Evolutionary conservation across 1,284 basidiomycete genomes (phyloP), one percentile per base, ranked within the genome.

Genomic region (Pseudozyma sp.): DNA sequence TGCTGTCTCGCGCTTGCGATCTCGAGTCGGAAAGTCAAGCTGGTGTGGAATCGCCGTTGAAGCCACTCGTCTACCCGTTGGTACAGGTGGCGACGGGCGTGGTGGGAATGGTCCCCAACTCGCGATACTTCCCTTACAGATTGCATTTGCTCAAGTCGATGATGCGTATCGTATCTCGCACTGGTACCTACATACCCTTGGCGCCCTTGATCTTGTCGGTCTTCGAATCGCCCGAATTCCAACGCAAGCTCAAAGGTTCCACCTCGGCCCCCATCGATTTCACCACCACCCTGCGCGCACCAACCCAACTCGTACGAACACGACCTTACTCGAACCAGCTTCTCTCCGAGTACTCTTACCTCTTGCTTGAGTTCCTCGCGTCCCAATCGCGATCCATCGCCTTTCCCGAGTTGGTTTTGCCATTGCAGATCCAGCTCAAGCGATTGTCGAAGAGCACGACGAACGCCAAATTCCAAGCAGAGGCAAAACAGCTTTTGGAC

Each of bases 41-140:
- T 35, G 72, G 72, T 19, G 58, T 64, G 21, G 91, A 92, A 80
- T 94, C 91, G 83, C 92, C 93, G 64, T 88, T 99, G 67, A 90
- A 91, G 83, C 90, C 94, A 16, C 88, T 99, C 68, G 91, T 99
- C 64, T 99, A 97, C 86, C 97, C 97, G 9, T 89, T 99, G 8
- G 93, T 96, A 7, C 97, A 99, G 86, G 93, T 99, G 51, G 90
- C 93, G 47, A 88, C 97, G 38, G 97, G 97, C 43, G 93, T 94
- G 51, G 92, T 96, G 91, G 95, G 95, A 75, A 90, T 97, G 50
- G 90, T 97, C 48, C 91, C 91, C 10, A 92, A 91, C 61, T 88
- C 90, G 3, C 90, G 92, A 40, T 93, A 92, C 83, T 92, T 91
- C 85, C 92, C 92, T 2, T 89, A 93, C 69, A 91, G 93, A 74